Conservation (phyloP, 2,329 filamentous ascomycete genomes). For the Trichophyton schoenleinii region DNA sequence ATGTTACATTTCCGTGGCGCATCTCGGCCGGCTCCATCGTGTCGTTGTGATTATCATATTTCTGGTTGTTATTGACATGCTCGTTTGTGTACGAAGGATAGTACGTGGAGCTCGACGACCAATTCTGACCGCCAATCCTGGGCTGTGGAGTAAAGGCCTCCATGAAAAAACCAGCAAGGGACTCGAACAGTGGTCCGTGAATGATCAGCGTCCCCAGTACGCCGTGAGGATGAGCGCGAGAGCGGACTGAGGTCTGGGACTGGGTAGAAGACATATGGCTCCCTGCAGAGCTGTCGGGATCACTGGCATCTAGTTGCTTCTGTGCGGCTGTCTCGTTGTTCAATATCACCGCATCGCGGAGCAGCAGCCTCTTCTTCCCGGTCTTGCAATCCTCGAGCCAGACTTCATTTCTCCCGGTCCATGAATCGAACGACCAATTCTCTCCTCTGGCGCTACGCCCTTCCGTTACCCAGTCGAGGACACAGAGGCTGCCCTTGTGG, state of each 20-base stretch:
- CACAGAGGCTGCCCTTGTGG: conserved; percentile 49
- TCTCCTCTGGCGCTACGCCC: conserved; percentile 76
- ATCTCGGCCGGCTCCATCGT: conserved; percentile 27
- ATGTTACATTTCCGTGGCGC: conserved; percentile 48
- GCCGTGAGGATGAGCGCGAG: conserved; percentile 61
- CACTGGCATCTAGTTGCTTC: conserved; percentile 27
- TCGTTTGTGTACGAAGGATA: background rate
- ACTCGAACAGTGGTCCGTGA: conserved; percentile 55
- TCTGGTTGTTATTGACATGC: background rate
- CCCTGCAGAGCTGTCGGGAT: background rate
- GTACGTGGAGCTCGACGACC: conserved; percentile 30
- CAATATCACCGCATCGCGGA: conserved; percentile 76
- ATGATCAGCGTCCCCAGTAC: conserved; percentile 79
- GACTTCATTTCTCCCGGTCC: conserved; percentile 81
- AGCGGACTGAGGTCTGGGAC: conserved; percentile 18
- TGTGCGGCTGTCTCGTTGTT: conserved; percentile 37
- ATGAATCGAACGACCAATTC: conserved; percentile 69
- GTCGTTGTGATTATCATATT: background rate
- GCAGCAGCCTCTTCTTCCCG: conserved; percentile 48
- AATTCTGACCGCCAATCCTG: conserved; percentile 70
- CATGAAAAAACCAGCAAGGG: conserved; percentile 61
- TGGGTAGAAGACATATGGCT: background rate
- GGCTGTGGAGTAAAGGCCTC: conserved; percentile 65
- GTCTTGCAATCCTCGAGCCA: conserved; percentile 26
- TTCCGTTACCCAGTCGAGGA: conserved; percentile 89